Evolutionary conservation across 2,329 filamentous ascomycete species (phyloP).

Genomic region (Penicillium sp.): DNA sequence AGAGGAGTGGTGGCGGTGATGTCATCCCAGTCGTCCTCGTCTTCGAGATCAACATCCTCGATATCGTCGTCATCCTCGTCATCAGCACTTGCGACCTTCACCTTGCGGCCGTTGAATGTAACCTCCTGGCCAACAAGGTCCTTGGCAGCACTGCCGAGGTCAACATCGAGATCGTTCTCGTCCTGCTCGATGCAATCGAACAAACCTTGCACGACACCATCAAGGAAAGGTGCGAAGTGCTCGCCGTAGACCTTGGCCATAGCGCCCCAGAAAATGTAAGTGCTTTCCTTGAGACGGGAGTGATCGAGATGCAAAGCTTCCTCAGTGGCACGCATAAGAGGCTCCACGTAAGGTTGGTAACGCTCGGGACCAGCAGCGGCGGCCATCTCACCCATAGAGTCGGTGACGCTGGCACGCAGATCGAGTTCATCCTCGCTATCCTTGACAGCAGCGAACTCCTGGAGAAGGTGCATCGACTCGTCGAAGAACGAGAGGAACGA

Average conservation of each 20-base stretch:
- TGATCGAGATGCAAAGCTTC: conserved; percentile 87
- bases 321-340: conserved; percentile 88
- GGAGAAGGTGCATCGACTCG: conserved; percentile 84
- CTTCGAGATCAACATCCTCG: conserved; percentile 67
- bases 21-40: conserved; percentile 82
- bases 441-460: conserved; percentile 79
- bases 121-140: conserved; percentile 75
- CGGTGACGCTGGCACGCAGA: conserved; percentile 82
- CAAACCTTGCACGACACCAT: conserved; percentile 54
- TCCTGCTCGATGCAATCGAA: conserved; percentile 86
- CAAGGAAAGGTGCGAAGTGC: conserved; percentile 49
- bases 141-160: conserved; percentile 70
- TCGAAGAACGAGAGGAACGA: conserved; percentile 90
- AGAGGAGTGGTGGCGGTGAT: conserved; percentile 82
- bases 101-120: conserved; percentile 76
- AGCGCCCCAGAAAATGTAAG: conserved; percentile 94
- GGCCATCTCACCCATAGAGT: conserved; percentile 91
- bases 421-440: conserved; percentile 86
- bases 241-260: conserved; percentile 91
- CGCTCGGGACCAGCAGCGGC: conserved; percentile 78
- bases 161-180: conserved; percentile 75
- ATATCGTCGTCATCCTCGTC: conserved; percentile 60
- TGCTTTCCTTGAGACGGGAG: conserved; percentile 88
- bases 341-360: conserved; percentile 88
- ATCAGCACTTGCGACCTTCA: conserved; percentile 70